Evolutionary conservation across 2,329 filamentous ascomycete species (phyloP).

Genomic region (Fusarium nodosum): DNA sequence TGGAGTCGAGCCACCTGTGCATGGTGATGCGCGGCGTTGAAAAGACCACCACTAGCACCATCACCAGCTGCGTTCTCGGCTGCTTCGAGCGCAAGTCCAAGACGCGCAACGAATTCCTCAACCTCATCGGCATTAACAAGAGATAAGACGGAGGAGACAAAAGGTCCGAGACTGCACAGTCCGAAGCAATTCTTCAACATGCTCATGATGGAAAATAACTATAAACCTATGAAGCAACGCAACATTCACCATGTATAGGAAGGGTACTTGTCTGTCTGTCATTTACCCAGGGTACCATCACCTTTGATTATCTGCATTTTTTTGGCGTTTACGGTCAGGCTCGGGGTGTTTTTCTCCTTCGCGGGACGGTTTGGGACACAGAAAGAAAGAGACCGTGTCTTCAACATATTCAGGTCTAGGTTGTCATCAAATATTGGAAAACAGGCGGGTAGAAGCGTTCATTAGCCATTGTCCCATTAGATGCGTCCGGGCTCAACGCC

Average conservation of each 20-base stretch:
- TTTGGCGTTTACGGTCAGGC: conserved; percentile 34
- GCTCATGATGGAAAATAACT: conserved; percentile 31
- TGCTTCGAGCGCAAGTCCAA: conserved; percentile 94
- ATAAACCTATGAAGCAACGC: conserved; percentile 32
- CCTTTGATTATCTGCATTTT: conserved; percentile 35
- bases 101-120: conserved; percentile 95
- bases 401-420: conserved; percentile 52
- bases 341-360: conserved; percentile 23
- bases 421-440: conserved; percentile 35
- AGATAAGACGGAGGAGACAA: conserved; percentile 12
- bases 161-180: background rate
- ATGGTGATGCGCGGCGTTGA: conserved; percentile 99
- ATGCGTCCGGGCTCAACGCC: conserved; percentile 52
- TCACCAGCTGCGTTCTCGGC: conserved; percentile 97
- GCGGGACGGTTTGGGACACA: conserved; percentile 34
- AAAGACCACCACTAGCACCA: conserved; percentile 87
- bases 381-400: conserved; percentile 47
- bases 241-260: conserved; percentile 40
- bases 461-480: conserved; percentile 46
- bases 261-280: background rate
- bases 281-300: conserved; percentile 25
- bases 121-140: conserved; percentile 78
- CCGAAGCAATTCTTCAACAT: conserved; percentile 37
- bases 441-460: conserved; percentile 33
- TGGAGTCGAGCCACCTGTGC: conserved; percentile 96